Evolutionary conservation across 257 asterid species (phyloP).

Genomic region (Solanum paucissectum): DNA sequence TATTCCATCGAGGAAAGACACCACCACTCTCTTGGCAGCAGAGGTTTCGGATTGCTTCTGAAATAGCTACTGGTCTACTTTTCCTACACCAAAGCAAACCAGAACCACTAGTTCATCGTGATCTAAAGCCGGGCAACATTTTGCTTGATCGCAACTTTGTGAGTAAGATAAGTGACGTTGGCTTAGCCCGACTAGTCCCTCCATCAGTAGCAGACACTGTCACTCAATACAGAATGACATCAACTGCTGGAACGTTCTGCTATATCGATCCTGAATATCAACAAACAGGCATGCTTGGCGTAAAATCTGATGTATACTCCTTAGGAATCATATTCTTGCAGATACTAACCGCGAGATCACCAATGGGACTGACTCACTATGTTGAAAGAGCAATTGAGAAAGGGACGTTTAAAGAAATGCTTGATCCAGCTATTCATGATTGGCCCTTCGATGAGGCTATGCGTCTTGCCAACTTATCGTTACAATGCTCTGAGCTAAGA

Average conservation of each 20-base stretch:
- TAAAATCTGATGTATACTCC: constrained; percentile 26
- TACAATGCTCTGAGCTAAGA: constrained; percentile 18
- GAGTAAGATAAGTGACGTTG: constrained; percentile 25
- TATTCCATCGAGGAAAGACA: constrained; percentile 14
- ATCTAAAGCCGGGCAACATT: constrained; percentile 23
- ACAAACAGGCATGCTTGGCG: constrained; percentile 30
- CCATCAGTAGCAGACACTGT: constrained; percentile 19
- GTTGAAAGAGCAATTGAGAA: constrained; percentile 22
- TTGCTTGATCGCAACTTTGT: constrained; percentile 24
- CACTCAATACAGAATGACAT: constrained; percentile 22
- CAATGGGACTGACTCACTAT: constrained; percentile 24
- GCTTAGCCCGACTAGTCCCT: constrained; percentile 28
- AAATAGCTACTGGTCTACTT: constrained; percentile 17
- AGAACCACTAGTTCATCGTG: constrained; percentile 25
- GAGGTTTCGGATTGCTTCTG: constrained; percentile 19
- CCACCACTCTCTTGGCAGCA: constrained; percentile 22
- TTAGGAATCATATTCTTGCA: constrained; percentile 27
- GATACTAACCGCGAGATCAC: constrained; percentile 14
- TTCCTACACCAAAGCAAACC: constrained; percentile 27
- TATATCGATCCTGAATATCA: constrained; percentile 29
- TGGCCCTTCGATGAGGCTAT: constrained; percentile 22
- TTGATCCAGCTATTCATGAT: constrained; percentile 14
- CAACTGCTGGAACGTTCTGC: constrained; percentile 26
- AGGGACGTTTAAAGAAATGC: constrained; percentile 14
- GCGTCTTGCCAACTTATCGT: constrained; percentile 12